Evolutionary conservation across 2,329 filamentous ascomycete species (phyloP).

Genomic region (Fusarium odoratissimum): DNA sequence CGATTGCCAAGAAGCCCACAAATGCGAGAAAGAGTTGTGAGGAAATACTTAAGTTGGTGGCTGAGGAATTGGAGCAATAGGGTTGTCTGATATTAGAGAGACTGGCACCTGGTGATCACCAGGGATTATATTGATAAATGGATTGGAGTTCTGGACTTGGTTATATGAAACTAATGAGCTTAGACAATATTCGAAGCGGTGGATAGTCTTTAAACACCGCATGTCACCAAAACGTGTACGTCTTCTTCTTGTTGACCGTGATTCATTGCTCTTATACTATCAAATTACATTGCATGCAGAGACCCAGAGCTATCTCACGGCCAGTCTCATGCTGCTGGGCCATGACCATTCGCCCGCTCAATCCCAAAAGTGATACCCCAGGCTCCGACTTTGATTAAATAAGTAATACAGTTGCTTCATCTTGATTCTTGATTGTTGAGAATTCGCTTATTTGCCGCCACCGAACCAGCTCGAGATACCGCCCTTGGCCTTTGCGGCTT

Average conservation of each 20-base stretch:
- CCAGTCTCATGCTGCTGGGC: constrained; percentile 26
- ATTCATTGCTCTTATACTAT: constrained; percentile 31
- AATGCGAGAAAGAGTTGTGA: constrained; percentile 81
- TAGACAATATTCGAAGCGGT: constrained; percentile 17
- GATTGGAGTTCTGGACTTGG: constrained; percentile 26
- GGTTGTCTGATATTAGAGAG: background rate
- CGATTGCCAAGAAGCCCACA: constrained; percentile 83
- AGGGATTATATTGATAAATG: constrained; percentile 2
- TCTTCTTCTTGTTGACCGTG: constrained; percentile 6
- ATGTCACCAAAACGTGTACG: background rate
- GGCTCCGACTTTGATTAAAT: constrained; percentile 25
- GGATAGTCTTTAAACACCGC: background rate
- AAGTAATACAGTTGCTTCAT: constrained; percentile 21
- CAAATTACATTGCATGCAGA: constrained; percentile 25
- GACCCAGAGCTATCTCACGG: constrained; percentile 9
- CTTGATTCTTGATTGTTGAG: background rate
- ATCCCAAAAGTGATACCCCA: constrained; percentile 15
- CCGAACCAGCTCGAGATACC: constrained; percentile 90
- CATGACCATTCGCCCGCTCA: constrained; percentile 20
- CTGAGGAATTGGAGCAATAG: constrained; percentile 56
- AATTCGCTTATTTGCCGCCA: constrained; percentile 52
- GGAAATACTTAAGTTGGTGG: constrained; percentile 85
- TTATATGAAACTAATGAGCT: constrained; percentile 28
- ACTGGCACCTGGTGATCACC: background rate
- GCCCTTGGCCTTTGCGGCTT: constrained; percentile 84